Conservation (phyloP, 2,329 filamentous ascomycete genomes). For the Cladorrhinum sp. region DNA sequence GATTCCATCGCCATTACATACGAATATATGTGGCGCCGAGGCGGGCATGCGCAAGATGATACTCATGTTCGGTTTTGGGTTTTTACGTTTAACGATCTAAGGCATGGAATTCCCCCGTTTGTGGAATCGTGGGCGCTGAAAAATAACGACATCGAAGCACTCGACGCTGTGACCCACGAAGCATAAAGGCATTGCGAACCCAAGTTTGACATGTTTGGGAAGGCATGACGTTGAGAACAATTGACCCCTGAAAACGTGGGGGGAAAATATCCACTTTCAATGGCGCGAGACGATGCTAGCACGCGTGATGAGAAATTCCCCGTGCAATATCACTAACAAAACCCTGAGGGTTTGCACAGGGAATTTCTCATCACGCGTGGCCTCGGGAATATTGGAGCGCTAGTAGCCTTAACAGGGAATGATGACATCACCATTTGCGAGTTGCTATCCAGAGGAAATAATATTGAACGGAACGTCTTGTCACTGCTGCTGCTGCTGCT, state of each 20-base stretch:
- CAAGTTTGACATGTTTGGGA: constrained; percentile 1
- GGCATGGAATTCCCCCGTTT: too few relatives aligned
- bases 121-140: not conserved
- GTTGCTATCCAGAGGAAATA: not conserved
- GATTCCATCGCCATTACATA: not conserved
- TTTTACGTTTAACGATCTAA: not conserved
- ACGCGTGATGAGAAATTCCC: too few relatives aligned
- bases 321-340: too few relatives aligned
- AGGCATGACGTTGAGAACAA: not conserved
- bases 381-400: not conserved
- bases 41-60: not conserved
- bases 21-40: not conserved
- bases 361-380: too few relatives aligned
- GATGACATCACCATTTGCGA: constrained; percentile 2
- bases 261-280: not conserved
- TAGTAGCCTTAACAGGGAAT: not conserved
- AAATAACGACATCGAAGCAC: not conserved
- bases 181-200: not conserved
- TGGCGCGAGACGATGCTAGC: not conserved
- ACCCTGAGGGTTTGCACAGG: too few relatives aligned
- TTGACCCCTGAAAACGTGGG: not conserved
- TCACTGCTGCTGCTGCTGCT: not conserved
- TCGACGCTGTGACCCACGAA: not conserved
- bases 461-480: not conserved
- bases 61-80: not conserved